Percentiles rank a stretch among this genome's conserved stretches.
These are phyloP conservation scores for Geum urbanum DNA, from an alignment of 306 rosid species.

Conservation along the genomic window DNA sequence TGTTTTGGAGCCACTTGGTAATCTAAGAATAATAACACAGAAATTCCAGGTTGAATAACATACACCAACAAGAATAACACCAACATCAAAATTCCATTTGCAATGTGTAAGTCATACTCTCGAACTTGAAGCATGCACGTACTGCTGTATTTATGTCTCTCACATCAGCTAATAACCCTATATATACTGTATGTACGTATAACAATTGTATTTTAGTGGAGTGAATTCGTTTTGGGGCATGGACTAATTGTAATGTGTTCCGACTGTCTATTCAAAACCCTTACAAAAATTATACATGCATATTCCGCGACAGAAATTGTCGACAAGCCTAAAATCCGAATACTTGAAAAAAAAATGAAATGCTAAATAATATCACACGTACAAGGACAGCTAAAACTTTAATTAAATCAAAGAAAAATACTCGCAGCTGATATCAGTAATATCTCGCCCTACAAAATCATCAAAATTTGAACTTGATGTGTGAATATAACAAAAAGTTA, in stretches of 20 bases:
- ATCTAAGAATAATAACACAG: not conserved
- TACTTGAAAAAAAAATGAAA: not conserved
- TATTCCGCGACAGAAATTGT: not conserved
- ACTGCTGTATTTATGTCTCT: not conserved
- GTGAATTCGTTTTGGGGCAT: not conserved
- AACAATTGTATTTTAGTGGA: no score
- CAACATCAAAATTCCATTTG: not conserved
- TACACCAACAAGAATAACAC: no score
- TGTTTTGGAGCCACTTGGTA: not conserved
- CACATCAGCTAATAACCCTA: not conserved
- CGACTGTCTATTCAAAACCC: not conserved
- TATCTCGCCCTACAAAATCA: not conserved
- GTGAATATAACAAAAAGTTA: not conserved
- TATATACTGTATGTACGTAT: not conserved
- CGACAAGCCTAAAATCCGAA: not conserved
- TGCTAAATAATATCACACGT: not conserved
- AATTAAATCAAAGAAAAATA: not conserved
- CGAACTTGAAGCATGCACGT: not conserved
- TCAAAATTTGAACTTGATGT: not conserved
- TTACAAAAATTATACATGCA: not conserved
- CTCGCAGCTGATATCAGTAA: not conserved
- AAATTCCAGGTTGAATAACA: not conserved
- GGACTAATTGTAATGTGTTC: not conserved
- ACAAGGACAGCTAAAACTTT: not conserved
- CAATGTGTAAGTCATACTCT: not conserved